Percentiles rank a stretch among this genome's conserved stretches.
These are phyloP conservation scores for Tolypocladium tundrense DNA, from an alignment of 2,329 filamentous ascomycete species.

Conservation along the genomic window DNA sequence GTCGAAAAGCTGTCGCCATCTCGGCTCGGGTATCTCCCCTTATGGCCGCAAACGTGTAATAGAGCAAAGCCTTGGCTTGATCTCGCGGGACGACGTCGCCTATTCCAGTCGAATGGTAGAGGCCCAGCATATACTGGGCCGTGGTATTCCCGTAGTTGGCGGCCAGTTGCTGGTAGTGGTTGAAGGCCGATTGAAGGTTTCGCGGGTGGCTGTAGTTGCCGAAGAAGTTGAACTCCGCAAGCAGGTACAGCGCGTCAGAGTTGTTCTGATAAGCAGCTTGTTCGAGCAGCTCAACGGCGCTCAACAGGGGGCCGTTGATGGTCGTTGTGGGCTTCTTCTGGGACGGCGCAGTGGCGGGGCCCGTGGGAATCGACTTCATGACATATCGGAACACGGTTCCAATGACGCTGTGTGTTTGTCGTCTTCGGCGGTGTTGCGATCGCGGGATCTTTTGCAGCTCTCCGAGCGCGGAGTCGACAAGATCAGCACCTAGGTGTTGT, in stretches of 20 bases:
- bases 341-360: conserved; percentile 36
- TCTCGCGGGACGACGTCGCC: conserved; percentile 71
- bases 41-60: conserved; percentile 87
- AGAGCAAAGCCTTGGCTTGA: conserved; percentile 84
- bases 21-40: conserved; percentile 75
- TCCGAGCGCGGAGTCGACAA: conserved; percentile 39
- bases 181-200: conserved; percentile 70
- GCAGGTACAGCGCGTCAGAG: conserved; percentile 76
- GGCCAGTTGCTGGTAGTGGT: conserved; percentile 71
- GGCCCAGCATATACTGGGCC: conserved; percentile 88
- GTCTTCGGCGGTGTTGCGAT: conserved; percentile 31
- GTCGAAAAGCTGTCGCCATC: conserved; percentile 85
- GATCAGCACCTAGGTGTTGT: conserved; percentile 32
- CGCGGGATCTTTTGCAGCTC: conserved; percentile 40
- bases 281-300: conserved; percentile 42
- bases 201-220: conserved; percentile 85
- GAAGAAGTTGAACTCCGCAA: conserved; percentile 94
- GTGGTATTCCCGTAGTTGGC: conserved; percentile 73
- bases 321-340: conserved; percentile 20
- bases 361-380: conserved; percentile 37
- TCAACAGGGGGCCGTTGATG: conserved; percentile 33
- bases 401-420: conserved; percentile 33
- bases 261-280: conserved; percentile 46
- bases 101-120: conserved; percentile 92
- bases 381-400: conserved; percentile 32